A percentile compares a stretch with the other conserved stretches of the same genome.
Conservation (phyloP, 371 early-diverging fungal species). For the Apophysomyces ossiformis region DNA sequence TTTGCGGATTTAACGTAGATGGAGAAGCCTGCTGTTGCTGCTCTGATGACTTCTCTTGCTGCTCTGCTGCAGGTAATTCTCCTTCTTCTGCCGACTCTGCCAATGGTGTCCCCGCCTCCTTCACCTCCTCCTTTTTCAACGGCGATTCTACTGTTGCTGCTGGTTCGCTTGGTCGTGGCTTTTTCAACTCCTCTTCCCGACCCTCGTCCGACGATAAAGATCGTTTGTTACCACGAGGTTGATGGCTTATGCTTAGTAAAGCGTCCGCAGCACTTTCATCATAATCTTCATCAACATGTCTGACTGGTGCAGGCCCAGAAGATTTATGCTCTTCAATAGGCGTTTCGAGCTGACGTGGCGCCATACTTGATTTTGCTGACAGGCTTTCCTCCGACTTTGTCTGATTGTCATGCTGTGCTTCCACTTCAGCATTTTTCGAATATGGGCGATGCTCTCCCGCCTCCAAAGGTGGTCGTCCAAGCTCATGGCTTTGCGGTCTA, state of each 20-base stretch:
- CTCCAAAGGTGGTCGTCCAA: background rate
- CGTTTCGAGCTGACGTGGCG: slow-evolving; percentile 1
- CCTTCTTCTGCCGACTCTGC: slow-evolving; percentile 3
- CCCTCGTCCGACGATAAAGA: slow-evolving; percentile 19
- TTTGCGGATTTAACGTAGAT: background rate
- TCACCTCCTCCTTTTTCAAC: slow-evolving; percentile 2
- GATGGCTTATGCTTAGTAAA: slow-evolving; percentile 28
- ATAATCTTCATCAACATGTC: slow-evolving; percentile 25
- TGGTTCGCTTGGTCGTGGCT: slow-evolving; percentile 13
- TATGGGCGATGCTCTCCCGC: background rate
- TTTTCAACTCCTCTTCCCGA: slow-evolving; percentile 14
- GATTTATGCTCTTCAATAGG: slow-evolving; percentile 10
- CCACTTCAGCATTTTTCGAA: slow-evolving; percentile 9
- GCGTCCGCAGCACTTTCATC: slow-evolving; percentile 29
- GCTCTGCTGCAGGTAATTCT: slow-evolving; percentile 1
- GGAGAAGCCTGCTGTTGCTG: background rate
- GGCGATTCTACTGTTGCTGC: background rate
- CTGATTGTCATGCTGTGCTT: slow-evolving; percentile 2
- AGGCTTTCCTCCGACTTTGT: background rate
- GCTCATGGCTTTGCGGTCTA: background rate
- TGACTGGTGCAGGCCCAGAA: slow-evolving; percentile 8
- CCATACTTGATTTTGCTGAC: background rate
- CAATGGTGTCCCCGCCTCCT: background rate
- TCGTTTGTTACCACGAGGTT: slow-evolving; percentile 18
- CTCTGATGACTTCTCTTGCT: background rate